Evolutionary conservation across 441 rosid species (phyloP), one percentile per base, ranked within the genome.

Genomic region (Macaranga tanarius): DNA sequence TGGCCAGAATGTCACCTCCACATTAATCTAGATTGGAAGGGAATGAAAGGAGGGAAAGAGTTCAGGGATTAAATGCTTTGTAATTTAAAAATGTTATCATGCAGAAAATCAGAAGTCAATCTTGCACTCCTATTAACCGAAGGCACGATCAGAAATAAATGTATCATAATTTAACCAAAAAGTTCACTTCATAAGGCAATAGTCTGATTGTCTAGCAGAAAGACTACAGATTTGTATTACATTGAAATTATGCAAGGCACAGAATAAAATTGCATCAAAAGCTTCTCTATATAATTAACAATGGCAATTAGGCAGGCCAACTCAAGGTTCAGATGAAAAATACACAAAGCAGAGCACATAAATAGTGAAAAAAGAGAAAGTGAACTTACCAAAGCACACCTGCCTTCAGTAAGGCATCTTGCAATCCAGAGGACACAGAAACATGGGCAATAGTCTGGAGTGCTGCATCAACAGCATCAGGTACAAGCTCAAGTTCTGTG

Each of bases 391-490:
- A 96, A 73, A 96, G 82, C 71, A 89, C 98, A 71, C 99, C 99
- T 23, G 99, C 98, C 82, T 75, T 92, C 69, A 93, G 73, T 83
- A 96, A 86, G 48, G 92, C 83, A 83, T 88, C 83, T 82, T 96
- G 99, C 86, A 96, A 88, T 66, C 89, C 86, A 54, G 92, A 76
- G 72, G 93, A 92, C 70, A 93, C 92, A 62, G 98, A 92, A 79
- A 96, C 86, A 68, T 83, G 83, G 69, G 98, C 92, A 68, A 94
- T 86, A 61, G 96, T 84, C 90, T 88, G 92, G 42, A 96, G 93
- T 63, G 99, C 92, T 82, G 98, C 89, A 86, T 96, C 91, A 72
- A 94, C 97, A 72, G 98, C 96, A 62, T 91, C 95, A 80, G 99
- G 88, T 73, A 89, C 91, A 78, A 91, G 95, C 83, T 92, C 99